Conservation (phyloP, 2,329 filamentous ascomycete species). For the Colletotrichum lindemuthianum region DNA sequence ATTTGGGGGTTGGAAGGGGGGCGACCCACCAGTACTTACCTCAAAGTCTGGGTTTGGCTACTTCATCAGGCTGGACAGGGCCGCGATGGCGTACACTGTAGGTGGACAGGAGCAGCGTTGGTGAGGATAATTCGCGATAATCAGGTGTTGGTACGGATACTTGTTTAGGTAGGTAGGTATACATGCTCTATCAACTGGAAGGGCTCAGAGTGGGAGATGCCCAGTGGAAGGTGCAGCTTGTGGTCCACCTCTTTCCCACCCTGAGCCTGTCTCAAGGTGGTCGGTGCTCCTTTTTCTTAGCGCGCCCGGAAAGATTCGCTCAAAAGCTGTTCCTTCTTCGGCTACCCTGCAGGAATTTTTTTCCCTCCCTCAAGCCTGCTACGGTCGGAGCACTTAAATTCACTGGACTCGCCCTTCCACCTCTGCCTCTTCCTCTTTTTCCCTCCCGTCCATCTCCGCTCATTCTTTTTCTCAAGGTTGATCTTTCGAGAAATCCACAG, state of each 20-base stretch:
- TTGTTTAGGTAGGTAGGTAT: too few relatives aligned
- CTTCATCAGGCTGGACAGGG: constrained; percentile 10
- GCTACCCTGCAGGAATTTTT: constrained; percentile 61
- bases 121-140: too few relatives aligned
- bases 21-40: constrained; percentile 18
- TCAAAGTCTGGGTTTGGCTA: neutral
- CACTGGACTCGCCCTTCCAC: constrained; percentile 45
- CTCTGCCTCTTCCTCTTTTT: constrained; percentile 51
- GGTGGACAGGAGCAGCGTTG: too few relatives aligned
- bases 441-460: constrained; percentile 66
- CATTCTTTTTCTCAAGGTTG: constrained; percentile 64
- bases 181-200: too few relatives aligned
- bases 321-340: constrained; percentile 57
- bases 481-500: constrained; percentile 54
- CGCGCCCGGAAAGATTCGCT: constrained; percentile 63
- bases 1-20: constrained; percentile 35
- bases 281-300: constrained; percentile 31
- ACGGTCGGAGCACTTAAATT: constrained; percentile 49
- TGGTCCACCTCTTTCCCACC: constrained; percentile 39
- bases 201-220: too few relatives aligned
- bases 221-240: constrained; percentile 10
- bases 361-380: constrained; percentile 56
- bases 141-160: too few relatives aligned
- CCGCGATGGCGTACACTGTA: neutral
- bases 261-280: constrained; percentile 31